These are phyloP conservation scores for Mortierella sp. DNA, from an alignment of 371 early-diverging fungal species.

Conservation along the genomic window DNA sequence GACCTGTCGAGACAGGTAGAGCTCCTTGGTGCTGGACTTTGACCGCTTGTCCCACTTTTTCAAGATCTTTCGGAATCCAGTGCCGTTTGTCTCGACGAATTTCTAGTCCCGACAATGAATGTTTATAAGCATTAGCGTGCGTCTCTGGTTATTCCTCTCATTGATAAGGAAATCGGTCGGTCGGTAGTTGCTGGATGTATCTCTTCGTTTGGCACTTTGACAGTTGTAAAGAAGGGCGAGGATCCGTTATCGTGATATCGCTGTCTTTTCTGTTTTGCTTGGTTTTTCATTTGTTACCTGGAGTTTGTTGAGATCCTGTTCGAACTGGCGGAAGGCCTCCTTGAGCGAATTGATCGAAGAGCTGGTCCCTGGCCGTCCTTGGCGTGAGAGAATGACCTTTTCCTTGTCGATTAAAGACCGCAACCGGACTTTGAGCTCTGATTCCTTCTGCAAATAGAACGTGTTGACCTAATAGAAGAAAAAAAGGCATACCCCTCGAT, in stretches of 20 bases:
- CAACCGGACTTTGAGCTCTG: constrained; percentile 83
- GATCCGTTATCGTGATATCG: neutral
- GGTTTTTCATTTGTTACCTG: constrained; percentile 71
- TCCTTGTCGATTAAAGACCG: constrained; percentile 86
- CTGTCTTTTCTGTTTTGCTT: neutral
- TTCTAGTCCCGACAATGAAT: constrained; percentile 65
- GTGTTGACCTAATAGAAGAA: constrained; percentile 73
- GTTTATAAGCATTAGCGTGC: constrained; percentile 3
- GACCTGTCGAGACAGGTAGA: constrained; percentile 94
- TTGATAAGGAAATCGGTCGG: neutral
- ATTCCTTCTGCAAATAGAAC: constrained; percentile 87
- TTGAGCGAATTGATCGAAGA: constrained; percentile 77
- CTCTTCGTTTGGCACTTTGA: neutral
- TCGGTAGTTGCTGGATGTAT: neutral
- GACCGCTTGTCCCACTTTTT: constrained; percentile 99
- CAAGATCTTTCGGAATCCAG: constrained; percentile 96
- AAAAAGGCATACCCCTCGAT: neutral
- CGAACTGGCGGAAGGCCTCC: constrained; percentile 92
- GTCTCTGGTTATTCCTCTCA: neutral
- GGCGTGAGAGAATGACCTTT: constrained; percentile 73
- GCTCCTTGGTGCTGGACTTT: constrained; percentile 96
- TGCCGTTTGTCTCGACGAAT: constrained; percentile 96
- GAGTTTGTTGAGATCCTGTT: constrained; percentile 93
- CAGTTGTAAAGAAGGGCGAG: neutral
- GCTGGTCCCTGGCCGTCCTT: constrained; percentile 68